Evolutionary conservation across 305 asterid species (phyloP), one percentile per base, ranked within the genome.

Genomic region (Solanum aculeatissimum): DNA sequence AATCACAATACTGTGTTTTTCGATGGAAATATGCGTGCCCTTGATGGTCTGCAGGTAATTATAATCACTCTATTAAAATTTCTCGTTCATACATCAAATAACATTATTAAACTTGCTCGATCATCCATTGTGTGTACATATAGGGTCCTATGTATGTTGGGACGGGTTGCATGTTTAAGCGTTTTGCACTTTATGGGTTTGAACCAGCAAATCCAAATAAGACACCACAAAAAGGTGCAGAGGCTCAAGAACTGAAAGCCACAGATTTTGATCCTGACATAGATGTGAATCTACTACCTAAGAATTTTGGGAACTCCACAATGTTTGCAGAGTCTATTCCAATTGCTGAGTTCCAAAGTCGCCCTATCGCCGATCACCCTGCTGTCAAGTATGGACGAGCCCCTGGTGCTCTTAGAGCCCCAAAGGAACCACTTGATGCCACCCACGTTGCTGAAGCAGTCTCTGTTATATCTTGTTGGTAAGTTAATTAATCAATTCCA

Each of bases 21-120:
- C 66, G 93, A 91, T 45, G 92, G 93, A n/a, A 91, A 89, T 58
- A 91, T 91, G 93, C 91, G 93, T 47, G 93, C 93, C 2, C 91
- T 91, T 57, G 93, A 91, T 84, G 93, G 93, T 27, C 45, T 91
- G 14, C 93, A 90, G 92, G 92, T 90, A 83, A n/a, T n/a, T 43
- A 38, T 14, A 15, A 14, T 40, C 10, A 4, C 66, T 58, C 66
- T 58, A 32, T 66, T 32, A 21, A 65, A 65, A 65, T 65, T 65
- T 15, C 45, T 0, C 0, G 4, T 54, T 58, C 66, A 21, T 58
- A 21, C 9, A 58, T 58, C 32, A 7, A 4, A 1, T 58, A 58
- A 58, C 66, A 58, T 23, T 58, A 58, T 58, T 40, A 58, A 58
- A 58, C 9, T 58, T 21, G 23, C 66, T 58, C 14, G 3, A 58